These are phyloP conservation scores for Loxodes magnus DNA, from an alignment of 73 alveolate species.

Conservation along the genomic window DNA sequence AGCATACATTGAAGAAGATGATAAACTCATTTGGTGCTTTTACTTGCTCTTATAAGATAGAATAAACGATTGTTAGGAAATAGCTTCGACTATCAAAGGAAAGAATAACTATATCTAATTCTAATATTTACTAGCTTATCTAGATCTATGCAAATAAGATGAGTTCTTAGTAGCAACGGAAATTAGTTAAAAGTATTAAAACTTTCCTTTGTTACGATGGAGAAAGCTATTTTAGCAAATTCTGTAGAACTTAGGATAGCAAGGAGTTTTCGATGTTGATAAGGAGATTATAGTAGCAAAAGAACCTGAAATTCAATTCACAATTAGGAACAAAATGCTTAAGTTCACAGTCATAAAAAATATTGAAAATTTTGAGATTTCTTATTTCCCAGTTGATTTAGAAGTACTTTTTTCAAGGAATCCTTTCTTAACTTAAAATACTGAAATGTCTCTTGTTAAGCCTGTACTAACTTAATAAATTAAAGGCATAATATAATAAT, in stretches of 20 bases:
- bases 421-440: constrained; percentile 53
- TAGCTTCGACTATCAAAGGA: background rate
- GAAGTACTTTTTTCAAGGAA: constrained; percentile 70
- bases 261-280: constrained; percentile 15
- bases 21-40: constrained; percentile 17
- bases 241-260: constrained; percentile 17
- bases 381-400: constrained; percentile 54
- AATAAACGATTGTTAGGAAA: constrained; percentile 19
- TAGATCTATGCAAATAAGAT: constrained; percentile 61
- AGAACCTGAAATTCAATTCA: constrained; percentile 40
- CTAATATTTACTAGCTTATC: constrained; percentile 67
- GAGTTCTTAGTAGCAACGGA: too few species aligned
- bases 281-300: constrained; percentile 38
- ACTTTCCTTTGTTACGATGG: constrained; percentile 48
- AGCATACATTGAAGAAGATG: constrained; percentile 21
- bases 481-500: constrained; percentile 6
- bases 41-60: constrained; percentile 34
- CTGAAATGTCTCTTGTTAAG: constrained; percentile 42
- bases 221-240: constrained; percentile 23
- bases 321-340: constrained; percentile 28
- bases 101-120: constrained; percentile 44
- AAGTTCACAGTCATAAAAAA: too few species aligned
- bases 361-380: too few species aligned
- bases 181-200: too few species aligned
- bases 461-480: constrained; percentile 20